Percentiles rank a stretch among this genome's conserved stretches.
phyloP scores from a whole-genome alignment of 1,284 basidiomycete species.

The Ceratobasidium theobromae region DNA sequence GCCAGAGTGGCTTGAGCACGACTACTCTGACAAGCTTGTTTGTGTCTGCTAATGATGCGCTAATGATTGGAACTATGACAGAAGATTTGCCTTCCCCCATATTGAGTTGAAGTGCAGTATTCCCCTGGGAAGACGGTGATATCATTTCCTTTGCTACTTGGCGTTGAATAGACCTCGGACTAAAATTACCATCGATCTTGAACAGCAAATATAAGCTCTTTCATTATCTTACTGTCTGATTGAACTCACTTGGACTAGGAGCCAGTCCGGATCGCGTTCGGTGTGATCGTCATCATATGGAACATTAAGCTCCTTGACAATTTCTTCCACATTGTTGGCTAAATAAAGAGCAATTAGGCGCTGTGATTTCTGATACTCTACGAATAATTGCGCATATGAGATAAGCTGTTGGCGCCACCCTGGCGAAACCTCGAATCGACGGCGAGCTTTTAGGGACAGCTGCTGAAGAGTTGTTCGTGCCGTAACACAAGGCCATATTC shows the following conservation, averaged over 20 bases:
- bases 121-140: constrained; percentile 43
- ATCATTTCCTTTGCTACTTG: constrained; percentile 53
- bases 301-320: not conserved
- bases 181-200: constrained; percentile 51
- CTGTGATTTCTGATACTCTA: not conserved
- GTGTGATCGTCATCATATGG: not conserved
- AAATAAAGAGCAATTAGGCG: not conserved
- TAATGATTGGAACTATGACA: constrained; percentile 51
- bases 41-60: constrained; percentile 48
- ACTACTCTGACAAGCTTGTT: constrained; percentile 50
- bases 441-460: not conserved
- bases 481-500: constrained; percentile 22
- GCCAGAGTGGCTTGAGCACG: constrained; percentile 48
- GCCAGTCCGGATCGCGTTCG: not conserved
- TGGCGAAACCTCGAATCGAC: not conserved
- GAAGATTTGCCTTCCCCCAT: constrained; percentile 63
- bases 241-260: constrained; percentile 20
- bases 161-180: constrained; percentile 48
- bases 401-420: not conserved
- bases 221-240: not conserved
- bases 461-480: not conserved
- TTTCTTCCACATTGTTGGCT: not conserved
- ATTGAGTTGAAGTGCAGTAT: constrained; percentile 54
- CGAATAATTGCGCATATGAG: not conserved
- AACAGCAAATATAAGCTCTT: not conserved